Conservation (phyloP, 352 stramenopile genomes). For the Globisporangium rhizosaccharum region DNA sequence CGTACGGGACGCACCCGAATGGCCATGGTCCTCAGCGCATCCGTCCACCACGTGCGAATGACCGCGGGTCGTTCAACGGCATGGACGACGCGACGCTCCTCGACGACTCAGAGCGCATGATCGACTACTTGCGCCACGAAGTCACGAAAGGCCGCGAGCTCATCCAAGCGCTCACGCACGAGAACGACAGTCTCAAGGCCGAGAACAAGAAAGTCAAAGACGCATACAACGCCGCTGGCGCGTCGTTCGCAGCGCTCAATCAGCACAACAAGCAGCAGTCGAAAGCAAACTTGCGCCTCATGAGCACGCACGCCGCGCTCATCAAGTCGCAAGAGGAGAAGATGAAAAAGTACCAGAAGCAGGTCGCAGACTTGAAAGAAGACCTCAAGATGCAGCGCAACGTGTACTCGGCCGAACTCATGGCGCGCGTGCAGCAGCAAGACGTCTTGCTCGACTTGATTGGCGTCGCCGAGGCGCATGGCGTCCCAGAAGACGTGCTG, state of each 20-base stretch:
- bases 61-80: slow-evolving; percentile 30
- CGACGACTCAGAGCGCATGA: slow-evolving; percentile 82
- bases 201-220: slow-evolving; percentile 91
- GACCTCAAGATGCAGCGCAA: slow-evolving; percentile 76
- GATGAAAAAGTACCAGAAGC: slow-evolving; percentile 88
- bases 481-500: slow-evolving; percentile 37
- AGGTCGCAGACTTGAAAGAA: slow-evolving; percentile 76
- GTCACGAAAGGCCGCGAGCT: slow-evolving; percentile 72
- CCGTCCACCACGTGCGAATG: slow-evolving; percentile 3
- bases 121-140: slow-evolving; percentile 77
- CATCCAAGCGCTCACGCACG: slow-evolving; percentile 51
- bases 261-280: slow-evolving; percentile 93
- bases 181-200: slow-evolving; percentile 81
- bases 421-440: slow-evolving; percentile 59
- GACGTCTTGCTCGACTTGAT: slow-evolving; percentile 42
- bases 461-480: slow-evolving; percentile 47
- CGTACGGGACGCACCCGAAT: slow-evolving; percentile 11
- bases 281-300: slow-evolving; percentile 88
- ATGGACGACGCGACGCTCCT: slow-evolving; percentile 59
- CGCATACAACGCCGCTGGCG: slow-evolving; percentile 89
- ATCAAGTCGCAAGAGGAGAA: slow-evolving; percentile 89
- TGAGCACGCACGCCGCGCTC: slow-evolving; percentile 79
- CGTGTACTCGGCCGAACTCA: slow-evolving; percentile 74
- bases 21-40: not conserved
- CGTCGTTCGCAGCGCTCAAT: slow-evolving; percentile 89